Evolutionary conservation across 306 rosid genomes (phyloP).

Genomic region (Malus orientalis): DNA sequence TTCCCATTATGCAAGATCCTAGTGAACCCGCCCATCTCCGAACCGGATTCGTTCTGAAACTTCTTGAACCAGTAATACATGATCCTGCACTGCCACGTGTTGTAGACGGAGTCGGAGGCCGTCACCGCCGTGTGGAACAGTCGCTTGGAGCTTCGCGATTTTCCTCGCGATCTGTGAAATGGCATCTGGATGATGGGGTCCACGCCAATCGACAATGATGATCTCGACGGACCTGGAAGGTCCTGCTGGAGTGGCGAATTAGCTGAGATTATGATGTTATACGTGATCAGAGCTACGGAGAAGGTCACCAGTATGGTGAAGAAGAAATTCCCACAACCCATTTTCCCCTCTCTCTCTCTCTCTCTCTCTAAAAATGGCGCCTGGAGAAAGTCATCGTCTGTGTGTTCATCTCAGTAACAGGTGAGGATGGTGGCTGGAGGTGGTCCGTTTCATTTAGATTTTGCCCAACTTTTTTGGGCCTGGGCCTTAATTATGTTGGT

Average conservation of each 20-base stretch:
- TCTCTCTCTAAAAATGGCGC: neutral
- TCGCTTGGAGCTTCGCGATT: constrained; percentile 31
- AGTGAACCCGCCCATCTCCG: constrained; percentile 96
- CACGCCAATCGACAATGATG: constrained; percentile 24
- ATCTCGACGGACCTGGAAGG: constrained; percentile 73
- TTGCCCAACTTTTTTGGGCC: neutral
- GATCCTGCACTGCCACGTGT: constrained; percentile 91
- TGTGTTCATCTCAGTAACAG: neutral
- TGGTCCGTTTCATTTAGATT: neutral
- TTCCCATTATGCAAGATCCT: constrained; percentile 89
- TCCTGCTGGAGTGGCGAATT: constrained; percentile 76
- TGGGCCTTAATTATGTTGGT: neutral
- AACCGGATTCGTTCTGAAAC: constrained; percentile 36
- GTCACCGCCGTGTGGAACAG: constrained; percentile 95
- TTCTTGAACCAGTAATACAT: constrained; percentile 96
- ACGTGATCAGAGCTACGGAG: constrained; percentile 85
- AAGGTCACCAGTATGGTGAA: constrained; percentile 59
- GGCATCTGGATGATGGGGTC: constrained; percentile 98
- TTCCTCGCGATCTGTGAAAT: constrained; percentile 22
- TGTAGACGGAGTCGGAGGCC: constrained; percentile 84
- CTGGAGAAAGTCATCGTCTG: constrained; percentile 22
- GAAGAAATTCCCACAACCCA: constrained; percentile 94
- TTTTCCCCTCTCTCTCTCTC: neutral
- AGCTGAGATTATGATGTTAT: constrained; percentile 86
- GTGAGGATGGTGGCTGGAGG: neutral